Conservation (phyloP, 2,329 filamentous ascomycete genomes). For the Exophiala xenobiotica region DNA sequence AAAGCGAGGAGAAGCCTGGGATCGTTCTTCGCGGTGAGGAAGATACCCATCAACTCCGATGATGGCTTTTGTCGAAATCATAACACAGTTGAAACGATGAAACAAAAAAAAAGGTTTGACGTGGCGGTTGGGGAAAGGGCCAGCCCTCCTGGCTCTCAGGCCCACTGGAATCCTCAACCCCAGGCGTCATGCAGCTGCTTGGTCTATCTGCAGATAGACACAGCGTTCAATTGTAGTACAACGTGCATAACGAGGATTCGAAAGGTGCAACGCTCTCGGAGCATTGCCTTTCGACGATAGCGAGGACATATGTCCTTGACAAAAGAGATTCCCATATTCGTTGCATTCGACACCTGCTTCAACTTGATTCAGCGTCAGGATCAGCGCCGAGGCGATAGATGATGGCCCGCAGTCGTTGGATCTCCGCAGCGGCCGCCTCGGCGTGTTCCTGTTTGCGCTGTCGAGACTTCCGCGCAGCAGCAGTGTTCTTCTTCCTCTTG, state of each 20-base stretch:
- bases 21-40: background rate
- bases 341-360: no score
- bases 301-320: background rate
- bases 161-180: conserved; percentile 23
- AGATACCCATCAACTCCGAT: conserved; percentile 21
- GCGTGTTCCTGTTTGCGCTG: conserved; percentile 75
- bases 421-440: conserved; percentile 62
- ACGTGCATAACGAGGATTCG: conserved; percentile 13
- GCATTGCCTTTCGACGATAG: background rate
- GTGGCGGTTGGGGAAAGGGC: conserved; percentile 20
- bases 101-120: conserved; percentile 13
- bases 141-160: conserved; percentile 26
- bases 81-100: no score
- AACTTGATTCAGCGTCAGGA: conserved; percentile 27
- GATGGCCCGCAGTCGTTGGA: conserved; percentile 27
- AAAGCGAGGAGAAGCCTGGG: conserved; percentile 15
- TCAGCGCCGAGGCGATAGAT: conserved; percentile 28
- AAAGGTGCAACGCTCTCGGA: background rate
- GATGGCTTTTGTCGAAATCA: conserved; percentile 18
- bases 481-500: conserved; percentile 86
- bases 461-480: conserved; percentile 84
- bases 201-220: conserved; percentile 13
- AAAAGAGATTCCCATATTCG: background rate
- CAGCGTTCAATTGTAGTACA: conserved; percentile 24
- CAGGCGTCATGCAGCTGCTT: conserved; percentile 27